Evolutionary conservation across 805 yeast species (phyloP).

Genomic region (Starmerella lactis-condensi): DNA sequence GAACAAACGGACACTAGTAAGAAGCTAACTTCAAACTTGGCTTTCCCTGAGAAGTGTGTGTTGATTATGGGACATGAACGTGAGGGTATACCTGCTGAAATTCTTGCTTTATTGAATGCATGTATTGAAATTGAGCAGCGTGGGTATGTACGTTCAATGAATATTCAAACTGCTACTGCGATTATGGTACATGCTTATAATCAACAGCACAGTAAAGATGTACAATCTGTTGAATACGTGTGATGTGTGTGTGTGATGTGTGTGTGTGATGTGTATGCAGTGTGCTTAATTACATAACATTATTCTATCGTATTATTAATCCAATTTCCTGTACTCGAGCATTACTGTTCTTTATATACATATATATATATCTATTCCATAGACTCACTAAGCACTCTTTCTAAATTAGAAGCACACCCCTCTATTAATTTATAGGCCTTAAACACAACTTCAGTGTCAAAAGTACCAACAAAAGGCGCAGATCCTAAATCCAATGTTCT

Average conservation of each 20-base stretch:
- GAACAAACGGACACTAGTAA: slow-evolving; percentile 89
- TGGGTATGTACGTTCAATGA: slow-evolving; percentile 88
- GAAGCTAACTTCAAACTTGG: slow-evolving; percentile 39
- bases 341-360: not conserved
- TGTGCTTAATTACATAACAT: too few relatives aligned
- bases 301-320: not conserved
- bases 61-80: slow-evolving; percentile 70
- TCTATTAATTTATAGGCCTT: slow-evolving; percentile 42
- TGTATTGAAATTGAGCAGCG: slow-evolving; percentile 84
- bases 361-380: too few relatives aligned
- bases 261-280: too few relatives aligned
- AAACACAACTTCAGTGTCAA: slow-evolving; percentile 23
- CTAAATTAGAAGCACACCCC: slow-evolving; percentile 44
- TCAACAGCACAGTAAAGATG: slow-evolving; percentile 16
- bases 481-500: slow-evolving; percentile 46
- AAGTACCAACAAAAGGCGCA: slow-evolving; percentile 31
- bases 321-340: not conserved
- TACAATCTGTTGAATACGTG: too few relatives aligned
- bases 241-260: too few relatives aligned
- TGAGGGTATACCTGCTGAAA: slow-evolving; percentile 78
- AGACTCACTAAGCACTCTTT: slow-evolving; percentile 6
- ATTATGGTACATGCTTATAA: slow-evolving; percentile 78
- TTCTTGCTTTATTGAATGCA: slow-evolving; percentile 61
- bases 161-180: slow-evolving; percentile 91
- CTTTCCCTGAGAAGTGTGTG: slow-evolving; percentile 64